Conservation (phyloP, 2,329 filamentous ascomycete species). For the Xylaria sp. region DNA sequence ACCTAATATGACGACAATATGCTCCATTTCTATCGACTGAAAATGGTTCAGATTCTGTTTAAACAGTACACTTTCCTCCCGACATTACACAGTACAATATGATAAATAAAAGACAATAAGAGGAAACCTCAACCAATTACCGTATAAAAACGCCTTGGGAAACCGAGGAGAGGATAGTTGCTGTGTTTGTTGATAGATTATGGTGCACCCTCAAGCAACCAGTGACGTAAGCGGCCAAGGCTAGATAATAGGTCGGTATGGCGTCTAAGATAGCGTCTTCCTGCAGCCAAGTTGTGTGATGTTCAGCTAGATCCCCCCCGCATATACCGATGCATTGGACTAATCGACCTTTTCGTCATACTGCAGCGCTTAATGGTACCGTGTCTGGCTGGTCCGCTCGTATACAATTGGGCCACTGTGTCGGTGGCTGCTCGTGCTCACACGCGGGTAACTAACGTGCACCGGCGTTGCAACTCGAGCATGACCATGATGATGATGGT, state of each 20-base stretch:
- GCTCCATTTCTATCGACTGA: not conserved
- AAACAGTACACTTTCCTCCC: not conserved
- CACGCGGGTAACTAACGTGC: slow-evolving; percentile 52
- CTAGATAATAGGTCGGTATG: not conserved
- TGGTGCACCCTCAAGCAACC: not conserved
- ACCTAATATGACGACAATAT: slow-evolving; percentile 1
- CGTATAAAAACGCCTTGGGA: not conserved
- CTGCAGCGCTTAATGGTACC: slow-evolving; percentile 42
- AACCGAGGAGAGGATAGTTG: not conserved
- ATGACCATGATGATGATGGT: slow-evolving; percentile 49
- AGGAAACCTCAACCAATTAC: not conserved
- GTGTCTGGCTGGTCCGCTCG: slow-evolving; percentile 52
- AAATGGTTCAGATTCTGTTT: not conserved
- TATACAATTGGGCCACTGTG: slow-evolving; percentile 53
- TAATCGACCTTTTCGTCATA: not conserved
- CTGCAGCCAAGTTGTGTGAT: slow-evolving; percentile 1
- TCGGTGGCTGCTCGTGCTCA: slow-evolving; percentile 53
- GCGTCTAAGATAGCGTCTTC: not conserved
- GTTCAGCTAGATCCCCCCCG: not conserved
- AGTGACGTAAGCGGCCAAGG: slow-evolving; percentile 29
- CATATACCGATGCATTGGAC: slow-evolving; percentile 6
- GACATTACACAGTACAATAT: not conserved
- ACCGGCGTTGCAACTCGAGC: slow-evolving; percentile 53
- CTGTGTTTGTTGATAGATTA: not conserved
- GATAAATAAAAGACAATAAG: not conserved